Evolutionary conservation across 108 stramenopile genomes (phyloP), one percentile per base, ranked within the genome.

Genomic region (Bacterosira constricta): DNA sequence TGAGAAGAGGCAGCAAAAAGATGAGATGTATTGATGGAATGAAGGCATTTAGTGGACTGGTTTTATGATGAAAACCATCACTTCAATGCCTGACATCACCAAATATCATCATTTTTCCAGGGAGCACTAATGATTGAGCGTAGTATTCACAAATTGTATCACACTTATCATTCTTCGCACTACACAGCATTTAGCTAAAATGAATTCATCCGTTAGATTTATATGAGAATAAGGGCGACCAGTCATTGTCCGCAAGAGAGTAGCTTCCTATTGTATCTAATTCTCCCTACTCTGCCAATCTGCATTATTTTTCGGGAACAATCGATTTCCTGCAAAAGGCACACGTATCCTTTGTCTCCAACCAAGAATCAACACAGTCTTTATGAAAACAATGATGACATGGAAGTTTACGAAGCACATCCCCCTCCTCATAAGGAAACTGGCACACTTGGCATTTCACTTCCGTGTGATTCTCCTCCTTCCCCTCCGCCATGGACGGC

Each of bases 361-460:
- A 69, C 97, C 97, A 98, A 25, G 85, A 84, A 51, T 96, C 92
- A 15, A 96, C 86, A 57, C 97, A 98, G 6, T 95, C 92, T 36
- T 62, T 69, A 71, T 97, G 96, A 68, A 96, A 98, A 51, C 70
- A 77, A 73, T 98, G 97, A 1, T 71, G 56, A 68, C 97, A 98
- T 9, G 90, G 92, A 5, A 97, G 76, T 23, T 63, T 46, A 25
- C 90, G 78, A 17, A 96, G 62, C 59, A 66, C 63, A 11, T 97
- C 95, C 3, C 72, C 85, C 26, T 81, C 69, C 57, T 91, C 90
- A 57, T 94, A 98, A 9, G 82, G 79, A 68, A 78, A 85, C 63
- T 96, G 95, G 56, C 97, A 98, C 12, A 98, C 87, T 30, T 96
- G 70, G 64, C 97, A 98, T 62, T 91, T 93, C 53, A 79, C 62